These are phyloP conservation scores for Rasamsonia emersonii DNA, from an alignment of 2,329 filamentous ascomycete species.

Conservation along the genomic window DNA sequence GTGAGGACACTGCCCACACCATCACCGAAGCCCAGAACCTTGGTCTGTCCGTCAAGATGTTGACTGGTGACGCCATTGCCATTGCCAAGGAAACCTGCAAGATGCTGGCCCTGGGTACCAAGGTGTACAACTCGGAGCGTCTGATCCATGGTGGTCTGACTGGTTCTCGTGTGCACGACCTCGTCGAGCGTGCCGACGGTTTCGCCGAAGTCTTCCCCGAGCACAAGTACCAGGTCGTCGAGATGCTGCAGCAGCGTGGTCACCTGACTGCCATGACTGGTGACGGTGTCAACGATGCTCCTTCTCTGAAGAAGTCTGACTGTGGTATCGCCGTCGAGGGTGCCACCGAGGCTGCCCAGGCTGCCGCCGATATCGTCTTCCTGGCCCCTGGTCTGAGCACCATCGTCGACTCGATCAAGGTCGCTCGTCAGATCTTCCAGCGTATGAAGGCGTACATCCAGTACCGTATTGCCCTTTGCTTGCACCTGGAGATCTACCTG, in stretches of 20 bases:
- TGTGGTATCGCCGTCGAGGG: slow-evolving; percentile 62
- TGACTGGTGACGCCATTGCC: slow-evolving; percentile 66
- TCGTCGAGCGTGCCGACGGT: slow-evolving; percentile 60
- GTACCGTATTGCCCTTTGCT: slow-evolving; percentile 62
- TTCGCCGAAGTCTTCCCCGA: slow-evolving; percentile 63
- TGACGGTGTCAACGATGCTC: slow-evolving; percentile 62
- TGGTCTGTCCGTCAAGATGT: slow-evolving; percentile 66
- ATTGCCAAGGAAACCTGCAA: slow-evolving; percentile 71
- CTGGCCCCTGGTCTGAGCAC: slow-evolving; percentile 60
- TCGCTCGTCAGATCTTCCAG: slow-evolving; percentile 61
- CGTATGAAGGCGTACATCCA: slow-evolving; percentile 65
- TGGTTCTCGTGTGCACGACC: slow-evolving; percentile 60
- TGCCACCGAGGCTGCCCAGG: slow-evolving; percentile 58
- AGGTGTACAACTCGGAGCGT: slow-evolving; percentile 67
- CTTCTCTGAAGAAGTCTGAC: slow-evolving; percentile 60
- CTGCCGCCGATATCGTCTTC: slow-evolving; percentile 62
- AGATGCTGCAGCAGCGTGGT: slow-evolving; percentile 61
- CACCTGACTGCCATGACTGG: slow-evolving; percentile 63
- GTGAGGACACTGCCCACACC: slow-evolving; percentile 65
- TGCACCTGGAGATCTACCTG: slow-evolving; percentile 63
- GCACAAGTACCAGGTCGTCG: slow-evolving; percentile 63
- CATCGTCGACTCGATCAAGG: slow-evolving; percentile 61
- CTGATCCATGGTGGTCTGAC: slow-evolving; percentile 63
- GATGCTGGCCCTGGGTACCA: slow-evolving; percentile 65
- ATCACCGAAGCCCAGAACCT: slow-evolving; percentile 64